Evolutionary conservation across 2,329 filamentous ascomycete species (phyloP).

Genomic region (Fonsecaea multimorphosa): DNA sequence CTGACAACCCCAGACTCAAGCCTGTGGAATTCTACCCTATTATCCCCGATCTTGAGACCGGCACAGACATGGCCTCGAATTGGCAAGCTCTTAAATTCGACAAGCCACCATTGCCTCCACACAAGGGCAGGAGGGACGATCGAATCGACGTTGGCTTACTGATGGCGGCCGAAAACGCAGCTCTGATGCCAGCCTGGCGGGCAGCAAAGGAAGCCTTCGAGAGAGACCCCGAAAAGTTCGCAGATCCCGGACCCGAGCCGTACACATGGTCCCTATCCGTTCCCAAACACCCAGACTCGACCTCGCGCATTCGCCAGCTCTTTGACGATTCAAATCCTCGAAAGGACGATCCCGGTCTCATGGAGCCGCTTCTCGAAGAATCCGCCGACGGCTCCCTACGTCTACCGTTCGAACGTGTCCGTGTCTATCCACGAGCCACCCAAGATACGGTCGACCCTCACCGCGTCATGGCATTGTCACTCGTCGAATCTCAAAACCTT

Average conservation of each 20-base stretch:
- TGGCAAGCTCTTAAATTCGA: slow-evolving; percentile 68
- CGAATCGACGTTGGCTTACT: slow-evolving; percentile 65
- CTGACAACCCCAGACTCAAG: slow-evolving; percentile 62
- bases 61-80: slow-evolving; percentile 61
- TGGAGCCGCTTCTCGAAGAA: slow-evolving; percentile 49
- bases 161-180: slow-evolving; percentile 58
- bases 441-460: slow-evolving; percentile 62
- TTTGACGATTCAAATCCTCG: slow-evolving; percentile 61
- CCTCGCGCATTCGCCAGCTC: slow-evolving; percentile 61
- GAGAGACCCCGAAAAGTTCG: slow-evolving; percentile 56
- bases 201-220: slow-evolving; percentile 57
- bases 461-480: slow-evolving; percentile 63
- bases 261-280: slow-evolving; percentile 68
- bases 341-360: slow-evolving; percentile 59
- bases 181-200: slow-evolving; percentile 55
- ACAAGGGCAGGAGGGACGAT: slow-evolving; percentile 57
- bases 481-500: slow-evolving; percentile 58
- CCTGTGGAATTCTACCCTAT: slow-evolving; percentile 66
- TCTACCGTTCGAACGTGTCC: slow-evolving; percentile 54
- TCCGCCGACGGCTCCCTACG: slow-evolving; percentile 50
- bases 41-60: slow-evolving; percentile 65
- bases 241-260: slow-evolving; percentile 59
- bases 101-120: slow-evolving; percentile 61
- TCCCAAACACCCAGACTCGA: slow-evolving; percentile 55
- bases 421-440: slow-evolving; percentile 65